phyloP scores from a whole-genome alignment of 257 asterid species.

The Solanum medicagineum region DNA sequence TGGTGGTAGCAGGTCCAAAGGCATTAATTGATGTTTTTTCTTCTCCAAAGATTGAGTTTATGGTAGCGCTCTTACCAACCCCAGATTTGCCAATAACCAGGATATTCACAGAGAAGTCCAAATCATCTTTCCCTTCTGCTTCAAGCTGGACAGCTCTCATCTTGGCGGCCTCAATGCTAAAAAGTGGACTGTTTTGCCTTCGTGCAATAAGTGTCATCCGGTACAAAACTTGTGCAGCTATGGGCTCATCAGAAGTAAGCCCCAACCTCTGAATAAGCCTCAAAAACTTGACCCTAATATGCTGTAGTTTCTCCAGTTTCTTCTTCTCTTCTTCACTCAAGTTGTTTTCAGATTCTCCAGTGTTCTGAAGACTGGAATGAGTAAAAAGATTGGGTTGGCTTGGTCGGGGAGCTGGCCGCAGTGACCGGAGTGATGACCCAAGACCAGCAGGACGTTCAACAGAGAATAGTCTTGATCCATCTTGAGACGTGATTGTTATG shows the following conservation, averaged over 20 bases:
- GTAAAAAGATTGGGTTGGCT: constrained; percentile 46
- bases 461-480: constrained; percentile 86
- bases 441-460: constrained; percentile 93
- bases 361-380: constrained; percentile 26
- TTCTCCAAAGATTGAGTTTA: constrained; percentile 73
- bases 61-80: constrained; percentile 87
- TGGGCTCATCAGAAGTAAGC: constrained; percentile 62
- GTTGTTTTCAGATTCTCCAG: constrained; percentile 43
- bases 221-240: constrained; percentile 80
- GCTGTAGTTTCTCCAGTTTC: constrained; percentile 74
- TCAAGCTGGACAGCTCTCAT: constrained; percentile 62
- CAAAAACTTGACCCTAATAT: constrained; percentile 67
- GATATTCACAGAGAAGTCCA: constrained; percentile 69
- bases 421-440: constrained; percentile 77
- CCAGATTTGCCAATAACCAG: constrained; percentile 89
- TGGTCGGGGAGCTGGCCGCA: constrained; percentile 49
- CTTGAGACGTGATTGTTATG: constrained; percentile 74
- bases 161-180: constrained; percentile 71
- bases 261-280: constrained; percentile 83
- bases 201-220: constrained; percentile 74
- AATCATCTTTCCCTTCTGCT: constrained; percentile 31
- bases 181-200: constrained; percentile 52
- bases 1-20: constrained; percentile 53
- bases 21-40: constrained; percentile 63
- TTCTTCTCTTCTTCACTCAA: constrained; percentile 82